A percentile compares a stretch with the other conserved stretches of the same genome.
phyloP scores from a whole-genome alignment of 2,329 filamentous ascomycete species.

The Uncinocarpus reesii region DNA sequence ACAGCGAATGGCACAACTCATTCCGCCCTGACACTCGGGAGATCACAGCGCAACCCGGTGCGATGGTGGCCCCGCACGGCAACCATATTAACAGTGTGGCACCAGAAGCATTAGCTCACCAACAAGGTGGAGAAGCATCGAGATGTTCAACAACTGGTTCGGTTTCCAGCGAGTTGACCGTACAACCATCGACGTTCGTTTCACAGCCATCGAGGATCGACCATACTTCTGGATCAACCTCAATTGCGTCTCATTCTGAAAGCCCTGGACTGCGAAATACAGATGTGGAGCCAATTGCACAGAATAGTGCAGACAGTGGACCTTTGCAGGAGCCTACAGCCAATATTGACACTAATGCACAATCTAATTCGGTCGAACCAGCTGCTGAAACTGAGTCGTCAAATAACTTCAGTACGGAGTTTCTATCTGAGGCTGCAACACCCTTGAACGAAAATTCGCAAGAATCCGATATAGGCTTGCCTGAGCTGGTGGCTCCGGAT shows the following conservation, averaged over 20 bases:
- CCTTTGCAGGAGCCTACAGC: neutral
- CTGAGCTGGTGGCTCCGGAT: neutral
- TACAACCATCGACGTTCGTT: neutral
- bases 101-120: neutral
- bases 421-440: neutral
- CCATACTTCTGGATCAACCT: neutral
- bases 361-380: neutral
- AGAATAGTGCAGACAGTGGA: no score
- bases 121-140: neutral
- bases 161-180: neutral
- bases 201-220: neutral
- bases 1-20: neutral
- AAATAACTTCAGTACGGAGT: neutral
- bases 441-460: neutral
- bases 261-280: neutral
- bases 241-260: neutral
- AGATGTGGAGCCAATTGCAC: neutral
- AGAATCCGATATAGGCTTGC: neutral
- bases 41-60: neutral
- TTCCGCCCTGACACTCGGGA: neutral
- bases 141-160: neutral
- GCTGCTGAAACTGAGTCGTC: neutral
- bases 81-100: neutral
- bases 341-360: neutral
- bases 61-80: neutral